Evolutionary conservation across 192 early-diverging fungal genomes (phyloP).

Genomic region (Pilaira anomala): DNA sequence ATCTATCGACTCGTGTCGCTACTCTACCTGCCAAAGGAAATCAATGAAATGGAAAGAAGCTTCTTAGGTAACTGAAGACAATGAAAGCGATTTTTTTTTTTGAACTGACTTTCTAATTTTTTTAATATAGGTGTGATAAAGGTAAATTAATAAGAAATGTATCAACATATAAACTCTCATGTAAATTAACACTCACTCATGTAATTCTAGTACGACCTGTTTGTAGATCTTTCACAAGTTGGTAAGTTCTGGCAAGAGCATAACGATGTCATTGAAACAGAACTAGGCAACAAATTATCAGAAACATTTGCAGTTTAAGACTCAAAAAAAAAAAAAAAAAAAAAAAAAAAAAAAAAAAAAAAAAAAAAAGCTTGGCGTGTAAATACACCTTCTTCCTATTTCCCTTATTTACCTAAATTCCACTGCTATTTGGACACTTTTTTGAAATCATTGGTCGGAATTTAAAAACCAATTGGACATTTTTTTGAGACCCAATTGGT

Average conservation of each 20-base stretch:
- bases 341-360: too few relatives aligned
- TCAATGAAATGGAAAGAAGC: slow-evolving; percentile 39
- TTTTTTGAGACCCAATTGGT: too few relatives aligned
- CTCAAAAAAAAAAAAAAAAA: too few relatives aligned
- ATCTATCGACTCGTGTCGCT: slow-evolving; percentile 23
- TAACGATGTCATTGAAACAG: slow-evolving; percentile 12
- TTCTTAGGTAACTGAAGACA: slow-evolving; percentile 25
- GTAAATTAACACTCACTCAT: background rate
- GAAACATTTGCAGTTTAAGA: too few relatives aligned
- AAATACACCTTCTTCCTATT: too few relatives aligned
- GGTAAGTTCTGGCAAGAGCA: slow-evolving; percentile 16
- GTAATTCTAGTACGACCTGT: slow-evolving; percentile 6
- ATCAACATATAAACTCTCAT: background rate
- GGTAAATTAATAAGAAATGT: background rate
- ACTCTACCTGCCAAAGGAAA: slow-evolving; percentile 21
- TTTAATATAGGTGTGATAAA: slow-evolving; percentile 1
- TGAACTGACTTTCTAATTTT: background rate
- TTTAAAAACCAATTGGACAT: too few relatives aligned
- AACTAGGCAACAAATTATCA: background rate
- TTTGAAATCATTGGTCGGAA: too few relatives aligned
- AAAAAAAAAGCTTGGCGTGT: too few relatives aligned
- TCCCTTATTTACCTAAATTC: too few relatives aligned
- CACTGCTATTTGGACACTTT: too few relatives aligned
- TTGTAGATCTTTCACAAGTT: slow-evolving; percentile 20
- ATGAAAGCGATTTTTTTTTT: background rate